Percentiles rank a stretch among this genome's conserved stretches.
Conservation (phyloP, 192 early-diverging fungal species). For the Linnemannia elongata region DNA sequence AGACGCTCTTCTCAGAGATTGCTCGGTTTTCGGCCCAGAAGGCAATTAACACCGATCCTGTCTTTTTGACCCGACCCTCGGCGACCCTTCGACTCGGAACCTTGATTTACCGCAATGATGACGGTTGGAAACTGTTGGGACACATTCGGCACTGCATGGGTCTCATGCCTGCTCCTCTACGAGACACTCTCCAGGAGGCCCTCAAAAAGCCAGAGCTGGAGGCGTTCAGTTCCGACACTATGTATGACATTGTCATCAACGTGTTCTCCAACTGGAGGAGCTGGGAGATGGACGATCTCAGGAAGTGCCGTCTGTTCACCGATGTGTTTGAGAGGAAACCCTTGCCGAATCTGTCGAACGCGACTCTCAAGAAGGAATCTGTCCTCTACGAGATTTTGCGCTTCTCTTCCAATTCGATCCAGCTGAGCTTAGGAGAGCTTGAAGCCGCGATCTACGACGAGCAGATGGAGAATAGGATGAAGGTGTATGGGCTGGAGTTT, state of each 20-base stretch:
- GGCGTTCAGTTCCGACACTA: slow-evolving; percentile 51
- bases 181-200: slow-evolving; percentile 55
- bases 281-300: slow-evolving; percentile 74
- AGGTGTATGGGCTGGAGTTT: slow-evolving; percentile 45
- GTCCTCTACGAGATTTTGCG: slow-evolving; percentile 39
- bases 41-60: slow-evolving; percentile 68
- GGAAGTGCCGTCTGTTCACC: slow-evolving; percentile 60
- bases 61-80: slow-evolving; percentile 76
- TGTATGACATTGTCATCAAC: slow-evolving; percentile 61
- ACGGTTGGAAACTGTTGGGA: slow-evolving; percentile 81
- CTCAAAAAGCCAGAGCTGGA: slow-evolving; percentile 61
- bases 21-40: slow-evolving; percentile 62
- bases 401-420: slow-evolving; percentile 48
- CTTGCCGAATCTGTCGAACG: background rate
- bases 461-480: slow-evolving; percentile 63
- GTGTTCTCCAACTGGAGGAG: slow-evolving; percentile 70
- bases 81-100: slow-evolving; percentile 73
- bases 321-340: slow-evolving; percentile 62
- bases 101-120: slow-evolving; percentile 73
- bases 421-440: slow-evolving; percentile 58
- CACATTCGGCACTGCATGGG: slow-evolving; percentile 74
- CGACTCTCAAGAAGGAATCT: slow-evolving; percentile 32
- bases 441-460: slow-evolving; percentile 66
- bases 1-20: slow-evolving; percentile 67
- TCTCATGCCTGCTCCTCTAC: slow-evolving; percentile 50